Base-by-base conservation (phyloP, 164 flowering plant species). In the Chimonanthus praecox region DNA sequence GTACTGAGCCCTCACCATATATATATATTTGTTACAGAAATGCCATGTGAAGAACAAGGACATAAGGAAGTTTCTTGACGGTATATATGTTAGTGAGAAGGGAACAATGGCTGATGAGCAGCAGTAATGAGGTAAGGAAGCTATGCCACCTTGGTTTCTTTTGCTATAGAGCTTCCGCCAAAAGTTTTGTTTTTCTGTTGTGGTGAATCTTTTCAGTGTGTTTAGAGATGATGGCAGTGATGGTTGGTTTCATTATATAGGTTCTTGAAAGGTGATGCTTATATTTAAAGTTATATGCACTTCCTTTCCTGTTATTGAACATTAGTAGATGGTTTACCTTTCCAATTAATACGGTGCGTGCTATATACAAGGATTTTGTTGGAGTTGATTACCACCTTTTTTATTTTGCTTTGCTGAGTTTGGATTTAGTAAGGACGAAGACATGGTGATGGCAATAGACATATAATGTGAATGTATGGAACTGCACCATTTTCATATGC, bases 11-110 rank as follows among this genome's bases (percentile, higher is more conserved):
- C 60, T 54, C 6, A 66, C 47, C 3, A 8, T 66, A 66, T 44
- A 16, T 3, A 7, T n/a, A 71, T n/a, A 6, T 71, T 21, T 20
- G 4, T 15, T 33, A 33, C 88, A 88, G 92, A 88, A 87, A 85
- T 87, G 92, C 66, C 92, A 87, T 82, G 92, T 88, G 43, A 88
- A 88, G 82, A 76, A 76, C 67, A 76, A 76, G 71, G 78, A 76
- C 60, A 76, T 76, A 13, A 67, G 78, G 65, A 76, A 88, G 81
- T 88, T 88, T 64, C 86, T 88, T 75, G 91, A 88, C 67, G 91
- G 91, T 80, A 88, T 88, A 69, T 88, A 88, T 66, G 91, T 88
- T 44, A 88, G 92, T 65, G 90, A 88, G 81, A 85, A 79, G 83
- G 88, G 82, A 70, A 79, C 80, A 10, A 82, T 85, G 16, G 82